These are phyloP conservation scores for Actinidia arguta DNA, from an alignment of 179 eudicot species.

Conservation along the genomic window DNA sequence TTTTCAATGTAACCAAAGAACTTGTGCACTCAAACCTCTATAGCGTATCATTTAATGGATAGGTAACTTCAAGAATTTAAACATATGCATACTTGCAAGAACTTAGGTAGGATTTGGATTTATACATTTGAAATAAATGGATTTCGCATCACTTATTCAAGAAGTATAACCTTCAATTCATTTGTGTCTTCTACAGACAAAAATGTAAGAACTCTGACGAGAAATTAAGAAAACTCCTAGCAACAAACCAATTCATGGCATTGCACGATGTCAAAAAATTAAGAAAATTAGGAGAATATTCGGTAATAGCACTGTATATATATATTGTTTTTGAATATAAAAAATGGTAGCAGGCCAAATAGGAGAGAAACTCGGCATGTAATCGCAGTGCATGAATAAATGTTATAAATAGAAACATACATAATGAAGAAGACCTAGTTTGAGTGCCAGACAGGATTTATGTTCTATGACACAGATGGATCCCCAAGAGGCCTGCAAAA, in stretches of 20 bases:
- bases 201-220: neutral
- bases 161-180: too few relatives aligned
- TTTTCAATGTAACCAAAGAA: conserved; percentile 39
- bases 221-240: neutral
- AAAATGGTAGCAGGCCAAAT: neutral
- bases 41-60: conserved; percentile 14
- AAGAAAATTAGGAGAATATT: neutral
- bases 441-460: conserved; percentile 54
- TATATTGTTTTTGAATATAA: neutral
- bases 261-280: neutral
- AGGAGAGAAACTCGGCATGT: neutral
- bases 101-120: neutral
- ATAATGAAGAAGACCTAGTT: conserved; percentile 19
- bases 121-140: too few relatives aligned
- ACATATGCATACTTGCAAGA: neutral
- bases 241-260: neutral
- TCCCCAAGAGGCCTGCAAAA: conserved; percentile 78
- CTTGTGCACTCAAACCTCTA: conserved; percentile 30
- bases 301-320: neutral
- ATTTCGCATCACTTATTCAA: too few relatives aligned
- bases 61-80: neutral
- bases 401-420: neutral
- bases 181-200: neutral
- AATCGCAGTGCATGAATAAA: neutral
- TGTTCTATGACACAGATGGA: conserved; percentile 81